Conservation (phyloP, 306 rosid species). For the Gastrolobium bilobum region DNA sequence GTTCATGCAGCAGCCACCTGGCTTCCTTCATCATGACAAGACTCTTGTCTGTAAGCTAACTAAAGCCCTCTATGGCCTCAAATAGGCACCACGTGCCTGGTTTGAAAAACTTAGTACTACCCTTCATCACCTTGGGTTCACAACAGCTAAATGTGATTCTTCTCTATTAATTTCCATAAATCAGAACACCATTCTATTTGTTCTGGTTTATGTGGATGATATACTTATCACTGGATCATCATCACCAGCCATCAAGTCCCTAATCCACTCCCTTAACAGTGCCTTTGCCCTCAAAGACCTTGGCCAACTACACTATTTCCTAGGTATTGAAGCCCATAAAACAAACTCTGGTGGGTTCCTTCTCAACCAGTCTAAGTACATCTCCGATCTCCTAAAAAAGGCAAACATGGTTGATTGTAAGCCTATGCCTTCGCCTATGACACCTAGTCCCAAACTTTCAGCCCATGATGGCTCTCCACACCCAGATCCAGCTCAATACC, state of each 20-base stretch:
- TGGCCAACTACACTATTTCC: not conserved
- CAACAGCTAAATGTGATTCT: not conserved
- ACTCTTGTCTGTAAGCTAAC: no score
- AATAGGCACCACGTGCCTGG: no score
- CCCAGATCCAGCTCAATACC: no score
- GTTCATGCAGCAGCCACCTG: no score
- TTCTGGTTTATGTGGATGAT: not conserved
- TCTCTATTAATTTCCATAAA: not conserved
- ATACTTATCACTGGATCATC: not conserved
- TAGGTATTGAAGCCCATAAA: not conserved
- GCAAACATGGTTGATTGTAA: not conserved
- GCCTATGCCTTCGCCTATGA: not conserved
- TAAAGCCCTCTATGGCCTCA: no score
- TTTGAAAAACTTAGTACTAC: no score
- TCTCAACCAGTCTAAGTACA: no score
- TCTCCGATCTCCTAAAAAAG: not conserved
- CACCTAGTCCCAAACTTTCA: no score
- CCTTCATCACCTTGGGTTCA: not conserved
- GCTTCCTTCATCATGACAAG: no score
- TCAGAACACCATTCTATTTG: rapidly evolving
- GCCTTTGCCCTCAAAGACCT: not conserved
- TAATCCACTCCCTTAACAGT: not conserved
- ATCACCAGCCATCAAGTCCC: rapidly evolving
- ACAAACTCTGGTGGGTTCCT: no score
- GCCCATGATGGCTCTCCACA: no score